Percentiles rank a stretch among this genome's conserved stretches.
Conservation (phyloP, 768 basidiomycete species). For the Serpula lacrymans region DNA sequence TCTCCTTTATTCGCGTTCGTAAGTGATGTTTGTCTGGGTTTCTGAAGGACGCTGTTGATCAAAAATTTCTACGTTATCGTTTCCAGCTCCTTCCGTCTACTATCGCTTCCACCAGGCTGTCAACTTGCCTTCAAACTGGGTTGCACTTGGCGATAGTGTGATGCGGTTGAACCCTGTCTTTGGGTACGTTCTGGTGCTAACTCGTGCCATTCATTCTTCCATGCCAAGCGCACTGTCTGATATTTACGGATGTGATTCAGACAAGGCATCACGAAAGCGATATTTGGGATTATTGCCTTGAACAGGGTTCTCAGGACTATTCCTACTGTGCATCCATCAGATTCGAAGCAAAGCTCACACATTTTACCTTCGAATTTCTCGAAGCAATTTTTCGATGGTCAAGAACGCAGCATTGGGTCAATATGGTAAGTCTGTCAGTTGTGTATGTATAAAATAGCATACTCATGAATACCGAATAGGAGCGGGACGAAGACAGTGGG, state of each 20-base stretch:
- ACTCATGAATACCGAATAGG: not conserved
- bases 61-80: too few relatives aligned
- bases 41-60: not conserved
- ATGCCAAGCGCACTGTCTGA: too few relatives aligned
- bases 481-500: slow-evolving; percentile 9
- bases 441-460: not conserved
- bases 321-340: too few relatives aligned
- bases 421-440: slow-evolving; percentile 2
- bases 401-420: slow-evolving; percentile 9
- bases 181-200: too few relatives aligned
- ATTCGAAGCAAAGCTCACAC: slow-evolving; percentile 26
- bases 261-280: slow-evolving; percentile 19
- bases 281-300: slow-evolving; percentile 16
- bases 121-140: slow-evolving; percentile 29
- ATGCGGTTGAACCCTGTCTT: slow-evolving; percentile 23
- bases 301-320: slow-evolving; percentile 10
- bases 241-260: not conserved
- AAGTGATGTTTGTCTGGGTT: slow-evolving; percentile 12
- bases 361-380: slow-evolving; percentile 11
- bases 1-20: slow-evolving; percentile 12
- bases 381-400: slow-evolving; percentile 13
- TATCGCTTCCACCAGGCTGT: slow-evolving; percentile 23
- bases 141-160: slow-evolving; percentile 34
- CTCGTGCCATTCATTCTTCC: too few relatives aligned
- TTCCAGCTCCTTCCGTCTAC: slow-evolving; percentile 19